These are phyloP conservation scores for Saccharomycopsis hybrid DNA, from an alignment of 1,139 yeast species.

Conservation along the genomic window DNA sequence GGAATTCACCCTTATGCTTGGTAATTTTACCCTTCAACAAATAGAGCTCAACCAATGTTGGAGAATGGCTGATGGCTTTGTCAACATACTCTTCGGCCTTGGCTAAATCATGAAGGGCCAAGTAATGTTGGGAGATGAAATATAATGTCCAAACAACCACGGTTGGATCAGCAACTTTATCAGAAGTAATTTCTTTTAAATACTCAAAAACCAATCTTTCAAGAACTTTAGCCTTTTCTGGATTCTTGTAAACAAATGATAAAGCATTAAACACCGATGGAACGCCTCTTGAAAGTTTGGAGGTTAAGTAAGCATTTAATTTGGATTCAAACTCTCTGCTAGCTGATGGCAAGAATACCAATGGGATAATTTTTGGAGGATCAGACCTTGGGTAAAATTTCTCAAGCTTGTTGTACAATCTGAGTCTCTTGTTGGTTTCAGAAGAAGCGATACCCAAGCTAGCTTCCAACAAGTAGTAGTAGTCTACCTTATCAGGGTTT, in stretches of 20 bases:
- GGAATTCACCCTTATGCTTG: slow-evolving; percentile 60
- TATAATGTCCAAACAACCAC: slow-evolving; percentile 69
- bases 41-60: slow-evolving; percentile 77
- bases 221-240: slow-evolving; percentile 42
- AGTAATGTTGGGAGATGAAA: slow-evolving; percentile 76
- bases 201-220: slow-evolving; percentile 50
- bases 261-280: slow-evolving; percentile 88
- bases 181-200: slow-evolving; percentile 29
- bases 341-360: slow-evolving; percentile 61
- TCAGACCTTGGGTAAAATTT: slow-evolving; percentile 78
- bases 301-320: slow-evolving; percentile 45
- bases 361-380: slow-evolving; percentile 71
- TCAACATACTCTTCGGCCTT: slow-evolving; percentile 52
- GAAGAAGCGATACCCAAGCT: slow-evolving; percentile 16
- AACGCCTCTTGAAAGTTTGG: slow-evolving; percentile 70
- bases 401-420: slow-evolving; percentile 57
- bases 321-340: slow-evolving; percentile 37
- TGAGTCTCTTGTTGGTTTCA: slow-evolving; percentile 37
- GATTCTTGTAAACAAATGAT: slow-evolving; percentile 65
- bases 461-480: slow-evolving; percentile 46
- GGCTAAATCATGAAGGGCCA: slow-evolving; percentile 45
- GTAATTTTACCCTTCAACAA: slow-evolving; percentile 74
- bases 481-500: slow-evolving; percentile 73
- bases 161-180: slow-evolving; percentile 38
- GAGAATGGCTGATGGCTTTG: slow-evolving; percentile 64